Evolutionary conservation across 2,329 filamentous ascomycete genomes (phyloP).

Genomic region (Ophiostoma tasmaniense): DNA sequence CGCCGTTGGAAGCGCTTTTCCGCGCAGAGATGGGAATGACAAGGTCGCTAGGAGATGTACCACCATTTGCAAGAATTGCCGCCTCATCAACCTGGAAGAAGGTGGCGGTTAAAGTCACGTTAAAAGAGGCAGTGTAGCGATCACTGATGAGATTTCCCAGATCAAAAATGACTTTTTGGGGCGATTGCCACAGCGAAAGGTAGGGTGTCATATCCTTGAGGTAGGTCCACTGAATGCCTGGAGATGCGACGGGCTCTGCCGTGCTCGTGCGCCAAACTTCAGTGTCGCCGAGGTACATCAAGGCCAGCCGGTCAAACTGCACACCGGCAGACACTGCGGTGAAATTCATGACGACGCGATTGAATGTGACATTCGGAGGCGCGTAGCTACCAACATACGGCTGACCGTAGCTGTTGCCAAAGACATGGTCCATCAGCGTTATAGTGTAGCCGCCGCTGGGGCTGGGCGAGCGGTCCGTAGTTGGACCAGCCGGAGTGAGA

Average conservation of each 20-base stretch:
- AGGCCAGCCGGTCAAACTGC: constrained; percentile 68
- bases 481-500: constrained; percentile 38
- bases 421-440: constrained; percentile 61
- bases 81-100: constrained; percentile 49
- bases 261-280: constrained; percentile 82
- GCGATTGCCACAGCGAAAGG: constrained; percentile 56
- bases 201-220: constrained; percentile 72
- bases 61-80: constrained; percentile 24
- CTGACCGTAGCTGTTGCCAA: constrained; percentile 63
- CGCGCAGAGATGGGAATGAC: constrained; percentile 60
- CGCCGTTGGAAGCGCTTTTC: constrained; percentile 37
- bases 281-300: constrained; percentile 67
- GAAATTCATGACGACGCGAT: constrained; percentile 66
- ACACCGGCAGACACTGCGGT: constrained; percentile 62
- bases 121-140: constrained; percentile 64
- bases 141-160: constrained; percentile 64
- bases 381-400: constrained; percentile 62
- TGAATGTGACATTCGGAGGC: constrained; percentile 62
- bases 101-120: constrained; percentile 64
- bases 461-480: constrained; percentile 20
- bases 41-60: constrained; percentile 46
- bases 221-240: constrained; percentile 68
- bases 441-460: constrained; percentile 36
- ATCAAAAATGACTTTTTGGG: constrained; percentile 72
- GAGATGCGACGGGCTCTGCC: constrained; percentile 58